Base-by-base conservation (phyloP, 768 basidiomycete genomes). In the Kwoniella sp. region DNA sequence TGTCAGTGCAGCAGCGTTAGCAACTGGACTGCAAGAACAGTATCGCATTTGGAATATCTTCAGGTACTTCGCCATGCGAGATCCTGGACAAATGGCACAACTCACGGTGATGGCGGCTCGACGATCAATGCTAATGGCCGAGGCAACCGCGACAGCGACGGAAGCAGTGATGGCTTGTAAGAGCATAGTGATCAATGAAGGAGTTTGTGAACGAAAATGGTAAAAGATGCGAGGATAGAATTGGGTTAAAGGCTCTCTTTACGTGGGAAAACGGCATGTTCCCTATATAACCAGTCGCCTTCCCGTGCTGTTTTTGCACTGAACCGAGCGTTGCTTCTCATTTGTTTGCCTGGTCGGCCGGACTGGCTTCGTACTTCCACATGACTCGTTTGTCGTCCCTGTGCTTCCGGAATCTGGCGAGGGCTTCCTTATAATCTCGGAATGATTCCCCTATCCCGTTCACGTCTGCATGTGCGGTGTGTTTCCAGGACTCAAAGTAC, bases 101-200 rank as follows among this genome's bases (percentile, higher is more conserved):
- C 63, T 64, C 40, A 64, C 63, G 19, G 63, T 64, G 33, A 64
- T 64, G n/a, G 55, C 63, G 12, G 46, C 55, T 21, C 63, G 63
- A 44, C 63, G 63, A 7, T 56, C 22, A 27, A 64, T 47, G 24
- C 55, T 58, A 25, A 58, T 46, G 30, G 63, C 63, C 17, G 55
- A 44, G 9, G 56, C 56, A 1, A 58, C 13, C 3, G 56, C 17
- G 17, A 27, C 29, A 2, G 36, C 49, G n/a, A 49, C n/a, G 2
- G 50, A 30, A 3, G 46, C 24, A 26, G 50, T 10, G 26, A 58
- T 25, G 25, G 50, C 22, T 21, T 60, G 49, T 22, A 53, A 33
- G 7, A 60, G 22, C 58, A 60, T 60, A 1, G 36, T 36, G 27
- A 22, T 40, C 54, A 29, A 12, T 44, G 40, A 22, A 37, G 30